Conservation (phyloP, 2,329 filamentous ascomycete species). For the Microsporum audouinii region DNA sequence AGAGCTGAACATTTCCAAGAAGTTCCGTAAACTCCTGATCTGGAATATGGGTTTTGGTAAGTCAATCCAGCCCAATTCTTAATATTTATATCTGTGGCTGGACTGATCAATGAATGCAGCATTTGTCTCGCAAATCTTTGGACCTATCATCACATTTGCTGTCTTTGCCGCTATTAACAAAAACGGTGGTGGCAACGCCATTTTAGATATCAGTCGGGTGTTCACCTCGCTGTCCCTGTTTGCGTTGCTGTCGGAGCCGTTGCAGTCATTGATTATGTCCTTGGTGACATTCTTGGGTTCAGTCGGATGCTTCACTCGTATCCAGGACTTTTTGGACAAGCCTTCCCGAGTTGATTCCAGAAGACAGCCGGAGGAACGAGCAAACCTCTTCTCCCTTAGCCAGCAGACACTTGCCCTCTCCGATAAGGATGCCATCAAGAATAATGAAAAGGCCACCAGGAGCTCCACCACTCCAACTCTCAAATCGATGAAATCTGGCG, state of each 20-base stretch:
- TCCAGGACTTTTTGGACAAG: slow-evolving; percentile 36
- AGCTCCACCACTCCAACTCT: slow-evolving; percentile 5
- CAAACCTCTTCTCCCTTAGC: slow-evolving; percentile 7
- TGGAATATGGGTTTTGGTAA: slow-evolving; percentile 31
- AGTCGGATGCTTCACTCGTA: slow-evolving; percentile 37
- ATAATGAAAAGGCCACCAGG: background rate
- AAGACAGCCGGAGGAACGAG: slow-evolving; percentile 6
- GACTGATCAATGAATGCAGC: slow-evolving; percentile 16
- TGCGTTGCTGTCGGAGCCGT: slow-evolving; percentile 36
- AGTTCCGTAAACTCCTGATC: slow-evolving; percentile 33
- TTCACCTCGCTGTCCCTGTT: slow-evolving; percentile 41
- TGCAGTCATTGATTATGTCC: slow-evolving; percentile 37
- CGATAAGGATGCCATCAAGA: background rate
- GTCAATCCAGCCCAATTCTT: slow-evolving; percentile 10
- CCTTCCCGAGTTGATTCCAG: slow-evolving; percentile 22
- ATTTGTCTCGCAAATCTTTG: slow-evolving; percentile 32
- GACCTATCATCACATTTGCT: slow-evolving; percentile 37
- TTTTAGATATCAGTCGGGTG: slow-evolving; percentile 32
- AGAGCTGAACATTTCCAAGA: slow-evolving; percentile 33
- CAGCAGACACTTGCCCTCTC: slow-evolving; percentile 8
- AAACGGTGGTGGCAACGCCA: slow-evolving; percentile 21
- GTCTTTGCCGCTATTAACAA: slow-evolving; percentile 34
- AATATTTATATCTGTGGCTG: slow-evolving; percentile 14
- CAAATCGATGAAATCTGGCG: slow-evolving; percentile 7
- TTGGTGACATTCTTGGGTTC: slow-evolving; percentile 35